Conservation (phyloP, 2,329 filamentous ascomycete species). For the Pyrenophora graminea region DNA sequence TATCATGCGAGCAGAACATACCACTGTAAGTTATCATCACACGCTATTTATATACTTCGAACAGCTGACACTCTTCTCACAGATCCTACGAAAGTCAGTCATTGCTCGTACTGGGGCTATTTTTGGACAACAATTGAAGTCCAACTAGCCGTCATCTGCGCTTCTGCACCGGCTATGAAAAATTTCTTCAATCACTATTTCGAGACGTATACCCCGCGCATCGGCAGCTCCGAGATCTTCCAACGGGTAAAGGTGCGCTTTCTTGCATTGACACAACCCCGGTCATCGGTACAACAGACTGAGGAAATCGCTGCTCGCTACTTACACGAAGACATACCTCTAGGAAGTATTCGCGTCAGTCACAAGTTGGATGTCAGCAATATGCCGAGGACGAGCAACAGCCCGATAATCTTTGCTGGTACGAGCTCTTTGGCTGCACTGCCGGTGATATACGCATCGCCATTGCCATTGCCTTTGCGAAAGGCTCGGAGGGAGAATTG, state of each 20-base stretch:
- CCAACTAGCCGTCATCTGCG: constrained; percentile 49
- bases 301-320: constrained; percentile 1
- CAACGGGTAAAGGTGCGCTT: constrained; percentile 7
- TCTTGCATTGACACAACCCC: not conserved
- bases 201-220: constrained; percentile 12
- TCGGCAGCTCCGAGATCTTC: constrained; percentile 10
- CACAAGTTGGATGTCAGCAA: constrained; percentile 25
- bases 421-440: constrained; percentile 25
- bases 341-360: constrained; percentile 29
- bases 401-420: constrained; percentile 25
- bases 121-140: constrained; percentile 50
- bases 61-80: not conserved
- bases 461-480: too few species aligned
- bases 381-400: constrained; percentile 25
- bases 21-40: constrained; percentile 21
- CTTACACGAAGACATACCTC: constrained; percentile 17
- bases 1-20: constrained; percentile 44
- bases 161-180: constrained; percentile 50
- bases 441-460: constrained; percentile 1
- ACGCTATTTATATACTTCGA: too few species aligned
- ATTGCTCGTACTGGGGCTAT: constrained; percentile 47
- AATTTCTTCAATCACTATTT: constrained; percentile 51
- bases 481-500: too few species aligned
- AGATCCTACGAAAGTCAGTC: constrained; percentile 47
- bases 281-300: not conserved